Evolutionary conservation across 345 rosid genomes (phyloP), one percentile per base, ranked within the genome.

Genomic region (Eucalyptus shirleyi): DNA sequence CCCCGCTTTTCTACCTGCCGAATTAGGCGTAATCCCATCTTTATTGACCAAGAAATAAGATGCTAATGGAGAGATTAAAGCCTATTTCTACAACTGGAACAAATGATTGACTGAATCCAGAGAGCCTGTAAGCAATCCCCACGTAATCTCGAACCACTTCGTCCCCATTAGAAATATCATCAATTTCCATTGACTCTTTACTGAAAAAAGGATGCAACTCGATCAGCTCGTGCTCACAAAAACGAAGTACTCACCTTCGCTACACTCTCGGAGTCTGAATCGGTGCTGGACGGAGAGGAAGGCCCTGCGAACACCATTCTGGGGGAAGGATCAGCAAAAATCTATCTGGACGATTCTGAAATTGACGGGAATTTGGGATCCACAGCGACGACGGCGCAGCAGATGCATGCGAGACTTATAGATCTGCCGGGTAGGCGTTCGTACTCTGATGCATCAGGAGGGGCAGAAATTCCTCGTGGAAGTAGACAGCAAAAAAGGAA

Each of bases 401-500:
- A 51, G 56, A 6, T 51, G 2, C 7, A 18, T 6, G 56, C 56
- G 9, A 51, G 56, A 51, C 1, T 51, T 17, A 51, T 7, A 51
- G 9, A 18, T 18, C 56, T 1, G 2, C 56, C 56, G 56, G 56
- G 23, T 1, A 51, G 4, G 56, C 23, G 56, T 51, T 51, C 56
- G 0, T 4, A 51, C 2, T 18, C 56, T 51, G 56, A 51, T 18
- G 56, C 56, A 51, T 51, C 23, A 51, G 56, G 23, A 51, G 56
- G 56, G 56, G 3, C 56, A 0, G 56, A 51, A 18, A 51, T 18
- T 18, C 9, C 56, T 1, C 56, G 56, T 7, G 0, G 56, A 0
- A 51, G 56, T 51, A 51, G 56, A 18, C 56, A 18, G 23, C 4
- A 18, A 51, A 51, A 51, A 3, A 4, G 56, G 2, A 51, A 51